Percentiles rank a stretch among this genome's conserved stretches.
Conservation (phyloP, 1,139 yeast genomes). For the Suhomyces atakaporum region DNA sequence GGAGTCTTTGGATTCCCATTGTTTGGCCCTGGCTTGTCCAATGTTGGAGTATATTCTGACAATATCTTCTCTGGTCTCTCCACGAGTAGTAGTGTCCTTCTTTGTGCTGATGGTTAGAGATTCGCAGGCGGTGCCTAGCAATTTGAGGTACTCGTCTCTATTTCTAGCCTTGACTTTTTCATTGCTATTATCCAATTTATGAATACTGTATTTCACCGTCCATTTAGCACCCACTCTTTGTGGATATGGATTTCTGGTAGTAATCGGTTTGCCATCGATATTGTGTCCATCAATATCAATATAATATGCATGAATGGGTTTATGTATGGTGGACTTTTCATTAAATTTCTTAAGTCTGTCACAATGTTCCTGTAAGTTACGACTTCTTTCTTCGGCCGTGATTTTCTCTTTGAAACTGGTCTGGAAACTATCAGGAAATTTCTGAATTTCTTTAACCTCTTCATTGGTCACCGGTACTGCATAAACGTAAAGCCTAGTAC, state of each 20-base stretch:
- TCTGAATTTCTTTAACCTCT: constrained; percentile 28
- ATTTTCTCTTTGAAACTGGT: constrained; percentile 26
- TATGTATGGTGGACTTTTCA: constrained; percentile 10
- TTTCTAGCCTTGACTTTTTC: constrained; percentile 5
- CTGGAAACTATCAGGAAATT: constrained; percentile 20
- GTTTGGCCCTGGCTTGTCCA: constrained; percentile 28
- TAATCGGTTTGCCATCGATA: constrained; percentile 14
- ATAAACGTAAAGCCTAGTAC: constrained; percentile 26
- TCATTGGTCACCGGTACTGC: constrained; percentile 36
- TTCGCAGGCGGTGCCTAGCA: constrained; percentile 14
- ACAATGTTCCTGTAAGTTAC: constrained; percentile 20
- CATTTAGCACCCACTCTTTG: constrained; percentile 15
- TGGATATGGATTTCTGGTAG: constrained; percentile 14
- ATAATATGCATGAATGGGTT: constrained; percentile 13
- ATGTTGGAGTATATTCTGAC: constrained; percentile 30
- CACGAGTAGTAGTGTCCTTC: constrained; percentile 5
- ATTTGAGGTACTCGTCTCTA: constrained; percentile 12
- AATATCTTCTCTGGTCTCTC: constrained; percentile 16
- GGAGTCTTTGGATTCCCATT: constrained; percentile 28
- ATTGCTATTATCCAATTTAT: constrained; percentile 8
- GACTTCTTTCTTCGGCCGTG: constrained; percentile 16
- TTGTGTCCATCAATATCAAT: constrained; percentile 15
- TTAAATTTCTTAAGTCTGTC: constrained; percentile 20
- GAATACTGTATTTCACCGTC: constrained; percentile 15
- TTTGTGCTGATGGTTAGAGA: constrained; percentile 12